A percentile compares a stretch with the other conserved stretches of the same genome.
These are phyloP conservation scores for Pichia paraexigua DNA, from an alignment of 805 yeast genomes.

Conservation along the genomic window DNA sequence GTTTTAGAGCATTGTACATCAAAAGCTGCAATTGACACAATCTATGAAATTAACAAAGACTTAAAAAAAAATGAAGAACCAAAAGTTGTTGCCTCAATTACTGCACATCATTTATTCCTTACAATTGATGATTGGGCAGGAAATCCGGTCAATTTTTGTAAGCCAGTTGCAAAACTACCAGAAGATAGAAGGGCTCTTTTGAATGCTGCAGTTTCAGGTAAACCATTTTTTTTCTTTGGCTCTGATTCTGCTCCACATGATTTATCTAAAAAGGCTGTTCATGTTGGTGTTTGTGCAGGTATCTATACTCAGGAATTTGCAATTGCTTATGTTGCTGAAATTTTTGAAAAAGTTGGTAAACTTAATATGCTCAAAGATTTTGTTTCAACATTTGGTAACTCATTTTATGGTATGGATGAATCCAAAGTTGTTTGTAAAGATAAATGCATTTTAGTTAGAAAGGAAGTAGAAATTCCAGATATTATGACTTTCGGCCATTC, in stretches of 20 bases:
- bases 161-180: slow-evolving; percentile 95
- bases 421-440: slow-evolving; percentile 38
- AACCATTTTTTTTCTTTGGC: slow-evolving; percentile 91
- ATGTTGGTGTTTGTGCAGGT: slow-evolving; percentile 93
- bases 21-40: slow-evolving; percentile 73
- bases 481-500: slow-evolving; percentile 34
- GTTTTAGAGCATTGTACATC: slow-evolving; percentile 95
- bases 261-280: slow-evolving; percentile 63
- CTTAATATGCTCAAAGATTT: slow-evolving; percentile 64
- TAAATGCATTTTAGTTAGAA: slow-evolving; percentile 47
- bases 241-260: slow-evolving; percentile 99
- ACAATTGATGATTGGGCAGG: slow-evolving; percentile 97
- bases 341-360: slow-evolving; percentile 60
- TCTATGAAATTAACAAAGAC: slow-evolving; percentile 55
- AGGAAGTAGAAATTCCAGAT: slow-evolving; percentile 52
- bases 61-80: slow-evolving; percentile 27
- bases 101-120: slow-evolving; percentile 88
- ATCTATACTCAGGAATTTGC: slow-evolving; percentile 86
- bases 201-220: slow-evolving; percentile 84
- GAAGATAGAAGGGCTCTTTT: slow-evolving; percentile 73
- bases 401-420: slow-evolving; percentile 56
- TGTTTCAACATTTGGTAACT: slow-evolving; percentile 65
- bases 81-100: slow-evolving; percentile 82
- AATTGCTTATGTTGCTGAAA: slow-evolving; percentile 76
- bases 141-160: slow-evolving; percentile 88